Conservation (phyloP, 23 red algal genomes). For the Pyropia haitanensis region DNA sequence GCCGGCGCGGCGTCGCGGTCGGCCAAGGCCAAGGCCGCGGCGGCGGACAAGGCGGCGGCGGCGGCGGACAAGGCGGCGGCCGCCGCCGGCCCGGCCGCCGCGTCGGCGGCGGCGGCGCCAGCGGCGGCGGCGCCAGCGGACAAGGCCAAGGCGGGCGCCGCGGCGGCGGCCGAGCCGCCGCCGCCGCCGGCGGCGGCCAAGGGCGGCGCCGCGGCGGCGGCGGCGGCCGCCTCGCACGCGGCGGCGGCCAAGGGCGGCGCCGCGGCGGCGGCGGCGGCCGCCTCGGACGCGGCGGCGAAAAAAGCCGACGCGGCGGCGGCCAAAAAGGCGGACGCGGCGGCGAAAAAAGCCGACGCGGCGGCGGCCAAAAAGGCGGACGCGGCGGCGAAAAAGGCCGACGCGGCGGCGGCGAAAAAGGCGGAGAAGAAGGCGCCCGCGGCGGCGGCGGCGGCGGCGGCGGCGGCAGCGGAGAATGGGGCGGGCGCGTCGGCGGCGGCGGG, state of each 20-base stretch:
- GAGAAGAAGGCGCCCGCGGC: constrained; percentile 19
- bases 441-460: constrained; percentile 5
- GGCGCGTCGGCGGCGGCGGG: background rate
- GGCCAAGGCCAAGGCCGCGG: no score
- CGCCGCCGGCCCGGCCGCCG: no score
- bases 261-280: constrained; percentile 10
- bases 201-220: constrained; percentile 32
- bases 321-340: background rate
- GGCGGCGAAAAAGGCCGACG: background rate
- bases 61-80: no score
- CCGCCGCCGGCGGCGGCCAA: background rate
- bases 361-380: background rate
- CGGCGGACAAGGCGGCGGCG: no score
- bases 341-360: background rate
- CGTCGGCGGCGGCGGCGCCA: no score
- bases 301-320: constrained; percentile 8
- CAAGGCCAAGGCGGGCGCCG: no score
- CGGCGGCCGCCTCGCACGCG: background rate
- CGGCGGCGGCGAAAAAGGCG: no score
- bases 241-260: constrained; percentile 8
- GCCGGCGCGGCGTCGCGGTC: no score
- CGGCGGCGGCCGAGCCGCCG: no score
- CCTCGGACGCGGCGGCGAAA: constrained; percentile 6
- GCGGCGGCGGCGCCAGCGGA: no score
- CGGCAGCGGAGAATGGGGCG: background rate